Conservation (phyloP, 306 rosid genomes). For the Trifolium fragiferum region DNA sequence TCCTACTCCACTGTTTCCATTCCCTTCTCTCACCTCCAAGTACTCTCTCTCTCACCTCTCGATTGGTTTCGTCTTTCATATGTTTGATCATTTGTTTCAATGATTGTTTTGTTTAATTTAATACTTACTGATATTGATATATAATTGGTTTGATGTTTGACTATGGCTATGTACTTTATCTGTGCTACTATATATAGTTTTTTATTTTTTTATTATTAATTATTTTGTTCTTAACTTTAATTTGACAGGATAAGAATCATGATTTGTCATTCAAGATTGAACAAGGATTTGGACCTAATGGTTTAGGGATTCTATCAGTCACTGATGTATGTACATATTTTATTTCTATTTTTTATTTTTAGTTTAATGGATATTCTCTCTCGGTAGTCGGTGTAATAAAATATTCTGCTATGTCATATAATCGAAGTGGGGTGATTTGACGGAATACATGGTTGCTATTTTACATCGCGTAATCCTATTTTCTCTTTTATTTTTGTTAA, state of each 20-base stretch:
- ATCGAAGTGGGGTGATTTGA: too few relatives aligned
- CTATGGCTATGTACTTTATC: background rate
- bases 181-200: background rate
- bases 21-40: constrained; percentile 72
- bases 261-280: constrained; percentile 83
- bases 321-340: constrained; percentile 60
- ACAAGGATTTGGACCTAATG: constrained; percentile 83
- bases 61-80: background rate
- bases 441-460: too few relatives aligned
- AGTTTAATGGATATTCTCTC: too few relatives aligned
- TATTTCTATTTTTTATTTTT: too few relatives aligned
- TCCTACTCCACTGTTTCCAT: constrained; percentile 58
- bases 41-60: constrained; percentile 24
- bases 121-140: background rate
- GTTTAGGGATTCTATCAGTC: constrained; percentile 77
- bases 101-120: constrained; percentile 4
- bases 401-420: too few relatives aligned
- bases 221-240: constrained; percentile 22
- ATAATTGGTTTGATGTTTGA: background rate
- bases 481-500: background rate
- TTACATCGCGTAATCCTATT: too few relatives aligned
- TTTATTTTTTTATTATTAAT: constrained; percentile 15
- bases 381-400: too few relatives aligned
- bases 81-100: constrained; percentile 25
- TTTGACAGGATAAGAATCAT: constrained; percentile 61